phyloP scores from a whole-genome alignment of 1,284 basidiomycete genomes.

The Leccinum holopus region DNA sequence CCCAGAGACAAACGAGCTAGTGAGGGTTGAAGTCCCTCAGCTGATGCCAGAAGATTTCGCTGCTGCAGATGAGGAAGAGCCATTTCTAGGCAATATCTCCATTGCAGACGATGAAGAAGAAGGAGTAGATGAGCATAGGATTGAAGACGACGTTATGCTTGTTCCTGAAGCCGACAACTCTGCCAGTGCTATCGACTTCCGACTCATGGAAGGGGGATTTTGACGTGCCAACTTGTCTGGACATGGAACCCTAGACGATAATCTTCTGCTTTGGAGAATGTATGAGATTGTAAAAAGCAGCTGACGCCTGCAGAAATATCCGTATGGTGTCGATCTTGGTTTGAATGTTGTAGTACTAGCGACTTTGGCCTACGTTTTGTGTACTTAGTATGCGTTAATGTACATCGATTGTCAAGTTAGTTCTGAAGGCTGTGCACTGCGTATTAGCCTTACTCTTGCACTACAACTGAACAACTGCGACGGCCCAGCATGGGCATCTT shows the following conservation, averaged over 20 bases:
- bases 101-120: not conserved
- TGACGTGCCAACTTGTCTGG: not conserved
- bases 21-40: not conserved
- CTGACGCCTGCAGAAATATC: not conserved
- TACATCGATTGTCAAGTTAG: not conserved
- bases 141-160: constrained; percentile 22
- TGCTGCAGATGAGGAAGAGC: not conserved
- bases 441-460: not conserved
- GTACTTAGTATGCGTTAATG: constrained; percentile 3
- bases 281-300: not conserved
- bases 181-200: not conserved
- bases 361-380: not conserved
- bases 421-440: not conserved
- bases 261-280: not conserved
- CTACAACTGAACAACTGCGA: not conserved
- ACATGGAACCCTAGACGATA: not conserved
- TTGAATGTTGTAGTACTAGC: not conserved
- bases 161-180: constrained; percentile 2
- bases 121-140: not conserved
- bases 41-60: not conserved
- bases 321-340: not conserved
- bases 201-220: constrained; percentile 1
- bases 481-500: constrained; percentile 68
- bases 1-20: not conserved
- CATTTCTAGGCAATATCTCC: not conserved